Percentiles rank a stretch among this genome's conserved stretches.
These are phyloP conservation scores for Aspergillus panamensis DNA, from an alignment of 495 filamentous ascomycete genomes.

Conservation along the genomic window DNA sequence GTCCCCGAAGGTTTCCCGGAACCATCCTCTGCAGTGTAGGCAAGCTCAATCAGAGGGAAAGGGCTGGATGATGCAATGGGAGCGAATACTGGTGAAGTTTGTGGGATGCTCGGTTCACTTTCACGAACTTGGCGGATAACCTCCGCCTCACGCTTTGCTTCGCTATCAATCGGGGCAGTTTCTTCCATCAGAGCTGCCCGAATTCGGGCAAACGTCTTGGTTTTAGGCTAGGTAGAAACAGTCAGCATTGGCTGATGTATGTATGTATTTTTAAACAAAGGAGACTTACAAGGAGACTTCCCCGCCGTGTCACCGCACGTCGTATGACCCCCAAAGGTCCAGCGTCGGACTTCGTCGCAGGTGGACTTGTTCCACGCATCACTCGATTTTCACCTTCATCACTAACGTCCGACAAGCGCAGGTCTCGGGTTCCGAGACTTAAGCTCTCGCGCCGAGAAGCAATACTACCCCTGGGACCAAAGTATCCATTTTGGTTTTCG, in stretches of 20 bases:
- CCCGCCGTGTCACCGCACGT: slow-evolving; percentile 74
- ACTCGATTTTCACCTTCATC: slow-evolving; percentile 64
- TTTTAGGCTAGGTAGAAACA: slow-evolving; percentile 69
- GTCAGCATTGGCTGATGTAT: slow-evolving; percentile 9
- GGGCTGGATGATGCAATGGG: slow-evolving; percentile 42
- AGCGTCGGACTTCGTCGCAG: slow-evolving; percentile 36
- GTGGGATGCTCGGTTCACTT: slow-evolving; percentile 49
- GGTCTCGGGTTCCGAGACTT: slow-evolving; percentile 78
- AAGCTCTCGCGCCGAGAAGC: slow-evolving; percentile 75
- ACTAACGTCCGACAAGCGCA: slow-evolving; percentile 81
- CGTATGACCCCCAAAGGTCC: slow-evolving; percentile 52
- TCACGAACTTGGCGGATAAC: slow-evolving; percentile 92
- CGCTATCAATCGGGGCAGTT: slow-evolving; percentile 77
- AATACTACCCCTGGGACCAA: slow-evolving; percentile 42
- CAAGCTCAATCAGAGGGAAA: slow-evolving; percentile 44
- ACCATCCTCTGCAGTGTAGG: slow-evolving; percentile 57
- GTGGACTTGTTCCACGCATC: slow-evolving; percentile 43
- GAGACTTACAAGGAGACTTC: slow-evolving; percentile 74
- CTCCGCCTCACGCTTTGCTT: slow-evolving; percentile 88
- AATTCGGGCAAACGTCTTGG: slow-evolving; percentile 90
- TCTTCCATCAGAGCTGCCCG: slow-evolving; percentile 87
- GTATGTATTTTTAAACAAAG: not conserved
- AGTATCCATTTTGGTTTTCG: slow-evolving; percentile 49
- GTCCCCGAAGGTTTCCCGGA: slow-evolving; percentile 55
- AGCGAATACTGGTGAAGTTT: slow-evolving; percentile 36